phyloP scores from a whole-genome alignment of 2,329 filamentous ascomycete species.

The Orbilia javanica region DNA sequence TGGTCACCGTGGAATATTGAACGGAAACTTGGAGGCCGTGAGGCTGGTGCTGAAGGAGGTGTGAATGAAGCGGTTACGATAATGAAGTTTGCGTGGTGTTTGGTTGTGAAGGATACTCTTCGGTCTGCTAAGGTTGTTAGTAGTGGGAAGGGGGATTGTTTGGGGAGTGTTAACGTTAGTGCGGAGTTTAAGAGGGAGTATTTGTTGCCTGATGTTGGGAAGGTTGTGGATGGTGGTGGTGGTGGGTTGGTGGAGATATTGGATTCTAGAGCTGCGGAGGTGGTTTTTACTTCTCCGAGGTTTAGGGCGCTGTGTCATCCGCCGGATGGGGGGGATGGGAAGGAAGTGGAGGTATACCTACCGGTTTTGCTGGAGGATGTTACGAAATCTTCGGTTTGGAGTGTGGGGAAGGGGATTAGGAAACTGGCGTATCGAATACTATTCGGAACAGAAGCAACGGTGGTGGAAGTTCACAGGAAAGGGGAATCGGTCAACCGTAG shows the following conservation, averaged over 20 bases:
- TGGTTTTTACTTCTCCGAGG: constrained; percentile 29
- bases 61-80: neutral
- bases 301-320: constrained; percentile 21
- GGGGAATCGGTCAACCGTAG: constrained; percentile 12
- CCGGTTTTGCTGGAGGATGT: constrained; percentile 39
- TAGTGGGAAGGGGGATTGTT: neutral
- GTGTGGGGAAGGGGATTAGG: constrained; percentile 8
- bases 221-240: neutral
- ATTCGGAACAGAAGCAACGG: neutral
- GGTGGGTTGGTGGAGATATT: neutral
- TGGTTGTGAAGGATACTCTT: constrained; percentile 3
- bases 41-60: neutral
- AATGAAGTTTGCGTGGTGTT: constrained; percentile 33
- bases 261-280: constrained; percentile 40
- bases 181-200: constrained; percentile 34
- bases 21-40: constrained; percentile 5
- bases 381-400: constrained; percentile 32
- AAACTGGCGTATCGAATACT: constrained; percentile 20
- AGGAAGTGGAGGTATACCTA: constrained; percentile 22
- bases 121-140: neutral
- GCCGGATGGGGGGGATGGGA: neutral
- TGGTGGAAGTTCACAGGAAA: constrained; percentile 31
- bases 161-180: neutral
- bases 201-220: constrained; percentile 9
- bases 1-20: constrained; percentile 39